Evolutionary conservation across 2,329 filamentous ascomycete species (phyloP).

Genomic region (Pseudogymnoascus sp.): DNA sequence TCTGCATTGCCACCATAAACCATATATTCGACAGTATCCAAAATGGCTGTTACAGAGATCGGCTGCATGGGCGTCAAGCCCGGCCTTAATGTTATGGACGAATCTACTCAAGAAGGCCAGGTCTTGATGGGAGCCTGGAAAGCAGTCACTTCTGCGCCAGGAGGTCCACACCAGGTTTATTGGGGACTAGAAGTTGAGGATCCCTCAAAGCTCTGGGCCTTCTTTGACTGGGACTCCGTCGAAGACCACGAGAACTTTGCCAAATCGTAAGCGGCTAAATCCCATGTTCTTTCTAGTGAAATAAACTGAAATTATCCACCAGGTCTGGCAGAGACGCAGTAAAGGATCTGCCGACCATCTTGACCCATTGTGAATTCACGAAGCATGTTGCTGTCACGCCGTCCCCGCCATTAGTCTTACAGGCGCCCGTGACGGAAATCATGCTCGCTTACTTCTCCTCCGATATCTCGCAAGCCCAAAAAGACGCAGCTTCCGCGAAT

Average conservation of each 20-base stretch:
- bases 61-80: conserved; percentile 23
- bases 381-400: conserved; percentile 22
- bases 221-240: conserved; percentile 27
- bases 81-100: conserved; percentile 20
- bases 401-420: conserved; percentile 17
- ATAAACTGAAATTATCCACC: background rate
- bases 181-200: conserved; percentile 24
- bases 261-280: conserved; percentile 17
- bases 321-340: conserved; percentile 21
- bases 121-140: conserved; percentile 18
- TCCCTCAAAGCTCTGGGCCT: conserved; percentile 22
- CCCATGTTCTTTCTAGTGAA: background rate
- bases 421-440: conserved; percentile 16
- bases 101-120: conserved; percentile 19
- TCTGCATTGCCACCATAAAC: background rate
- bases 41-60: conserved; percentile 22
- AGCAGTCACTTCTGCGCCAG: conserved; percentile 16
- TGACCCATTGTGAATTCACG: conserved; percentile 20
- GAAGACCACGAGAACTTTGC: conserved; percentile 24
- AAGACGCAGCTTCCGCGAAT: background rate
- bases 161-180: conserved; percentile 21
- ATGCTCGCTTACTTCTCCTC: conserved; percentile 9
- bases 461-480: conserved; percentile 1
- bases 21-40: conserved; percentile 1
- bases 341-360: conserved; percentile 20